Conservation (phyloP, 768 basidiomycete genomes). For the Amanita muscaria region DNA sequence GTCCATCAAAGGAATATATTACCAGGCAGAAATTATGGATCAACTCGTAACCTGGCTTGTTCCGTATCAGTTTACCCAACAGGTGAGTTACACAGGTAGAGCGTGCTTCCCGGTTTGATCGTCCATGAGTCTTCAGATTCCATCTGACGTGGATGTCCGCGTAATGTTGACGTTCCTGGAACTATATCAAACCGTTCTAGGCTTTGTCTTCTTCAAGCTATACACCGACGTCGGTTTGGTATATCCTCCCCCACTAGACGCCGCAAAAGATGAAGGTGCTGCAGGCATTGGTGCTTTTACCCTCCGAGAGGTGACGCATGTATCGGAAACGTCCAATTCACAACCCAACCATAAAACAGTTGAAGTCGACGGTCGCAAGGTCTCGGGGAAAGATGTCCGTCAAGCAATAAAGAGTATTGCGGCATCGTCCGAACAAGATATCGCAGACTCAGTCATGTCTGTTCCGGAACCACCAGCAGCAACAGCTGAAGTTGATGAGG, state of each 20-base stretch:
- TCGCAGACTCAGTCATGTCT: conserved; percentile 31
- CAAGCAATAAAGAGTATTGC: conserved; percentile 53
- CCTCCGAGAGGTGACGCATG: conserved; percentile 43
- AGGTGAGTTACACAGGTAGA: conserved; percentile 35
- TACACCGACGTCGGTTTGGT: conserved; percentile 89
- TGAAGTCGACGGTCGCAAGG: conserved; percentile 31
- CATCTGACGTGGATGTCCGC: conserved; percentile 91
- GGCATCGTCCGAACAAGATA: conserved; percentile 19
- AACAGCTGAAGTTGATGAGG: conserved; percentile 41
- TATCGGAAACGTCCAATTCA: conserved; percentile 34
- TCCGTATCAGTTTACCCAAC: conserved; percentile 96
- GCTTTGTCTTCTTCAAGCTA: conserved; percentile 96
- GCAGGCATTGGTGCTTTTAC: conserved; percentile 87
- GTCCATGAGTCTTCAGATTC: conserved; percentile 48
- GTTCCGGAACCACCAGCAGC: conserved; percentile 24
- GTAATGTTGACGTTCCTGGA: conserved; percentile 98
- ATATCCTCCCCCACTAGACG: conserved; percentile 91
- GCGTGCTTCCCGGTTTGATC: not conserved
- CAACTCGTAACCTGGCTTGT: conserved; percentile 94
- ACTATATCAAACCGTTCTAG: conserved; percentile 92
- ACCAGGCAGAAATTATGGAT: conserved; percentile 91
- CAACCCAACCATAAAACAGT: conserved; percentile 28
- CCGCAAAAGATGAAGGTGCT: conserved; percentile 69
- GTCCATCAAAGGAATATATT: conserved; percentile 97
- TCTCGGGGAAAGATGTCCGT: conserved; percentile 46